Base-by-base conservation (phyloP, 495 filamentous ascomycete species). In the Cudoniella acicularis region DNA sequence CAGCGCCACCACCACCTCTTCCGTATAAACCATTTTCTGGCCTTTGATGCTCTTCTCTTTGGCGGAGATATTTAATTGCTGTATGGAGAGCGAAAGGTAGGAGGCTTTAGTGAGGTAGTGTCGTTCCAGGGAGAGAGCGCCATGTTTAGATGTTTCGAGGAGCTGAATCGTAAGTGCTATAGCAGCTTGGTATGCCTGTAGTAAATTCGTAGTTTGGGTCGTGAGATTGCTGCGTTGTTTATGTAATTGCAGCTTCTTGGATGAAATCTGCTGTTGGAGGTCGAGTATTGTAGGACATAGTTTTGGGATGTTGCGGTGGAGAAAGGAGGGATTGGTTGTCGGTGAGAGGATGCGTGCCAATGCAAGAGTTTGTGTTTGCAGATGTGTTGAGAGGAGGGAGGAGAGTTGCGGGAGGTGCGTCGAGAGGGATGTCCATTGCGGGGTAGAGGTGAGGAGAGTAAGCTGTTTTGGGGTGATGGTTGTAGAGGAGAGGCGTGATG, bases 131-230 rank as follows among this genome's bases (percentile, higher is more conserved):
- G 80, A 70, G 36, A 89, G 62, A 2, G 79, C 70, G 41, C 88
- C 88, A 71, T 91, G 87, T 63, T 88, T 89, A 9, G 72, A 77
- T 48, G 79, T 75, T 63, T 87, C 84, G 4, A 87, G 70, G 11
- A 73, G 60, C 8, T 52, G 53, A 11, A 68, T 63, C 3, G 54
- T 50, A 3, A 62, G 52, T 1, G 57, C 41, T 36, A 27, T 66
- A 3, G 57, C 54, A 0, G 49, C 25, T 20, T 64, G 63, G 55
- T 64, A 64, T 1, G 72, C 64, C 40, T 77, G 75, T 0, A 81
- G 54, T 3, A 68, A 66, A 0, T 54, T 50, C 0, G 72, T 64
- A 41, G 73, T 69, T 1, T 51, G 58, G 6, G 61, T 21, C 0
- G 77, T 67, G 3, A 79, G 68, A 1, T 36, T 46, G n/a, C 72